phyloP scores from a whole-genome alignment of 192 early-diverging fungal genomes.

The Chytriomyces sp. region DNA sequence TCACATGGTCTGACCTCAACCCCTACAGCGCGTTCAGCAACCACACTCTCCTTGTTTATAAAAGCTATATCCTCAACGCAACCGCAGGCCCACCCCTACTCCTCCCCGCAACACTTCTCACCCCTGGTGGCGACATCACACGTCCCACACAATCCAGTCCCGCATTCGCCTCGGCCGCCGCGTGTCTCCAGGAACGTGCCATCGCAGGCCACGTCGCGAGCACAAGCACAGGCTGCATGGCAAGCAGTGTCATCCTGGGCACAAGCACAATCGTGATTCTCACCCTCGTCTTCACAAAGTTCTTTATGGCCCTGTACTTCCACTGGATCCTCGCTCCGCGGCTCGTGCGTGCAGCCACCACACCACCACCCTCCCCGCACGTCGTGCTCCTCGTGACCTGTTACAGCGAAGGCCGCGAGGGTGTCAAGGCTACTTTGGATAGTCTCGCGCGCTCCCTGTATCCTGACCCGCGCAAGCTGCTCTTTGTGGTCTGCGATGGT shows the following conservation, averaged over 20 bases:
- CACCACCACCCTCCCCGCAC: constrained; percentile 30
- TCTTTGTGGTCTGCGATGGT: constrained; percentile 92
- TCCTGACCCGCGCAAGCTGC: constrained; percentile 79
- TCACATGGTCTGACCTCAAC: constrained; percentile 42
- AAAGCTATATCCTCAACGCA: constrained; percentile 40
- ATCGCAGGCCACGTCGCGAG: constrained; percentile 37
- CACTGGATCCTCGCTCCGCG: constrained; percentile 43
- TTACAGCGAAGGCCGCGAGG: constrained; percentile 78
- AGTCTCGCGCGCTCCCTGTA: constrained; percentile 85
- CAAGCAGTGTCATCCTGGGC: constrained; percentile 30
- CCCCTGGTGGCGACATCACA: background rate
- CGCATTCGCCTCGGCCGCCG: background rate
- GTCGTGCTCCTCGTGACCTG: constrained; percentile 84
- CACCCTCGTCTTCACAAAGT: constrained; percentile 42
- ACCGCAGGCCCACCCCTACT: constrained; percentile 4
- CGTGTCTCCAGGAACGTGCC: constrained; percentile 22
- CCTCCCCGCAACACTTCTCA: background rate
- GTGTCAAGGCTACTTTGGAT: constrained; percentile 78
- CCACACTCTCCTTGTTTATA: constrained; percentile 38
- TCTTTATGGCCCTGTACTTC: constrained; percentile 51
- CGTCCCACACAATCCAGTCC: background rate
- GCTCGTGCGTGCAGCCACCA: background rate
- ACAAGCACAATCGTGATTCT: constrained; percentile 43
- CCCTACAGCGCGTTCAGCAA: constrained; percentile 12
- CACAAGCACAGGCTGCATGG: constrained; percentile 42